Base-by-base conservation (phyloP, 2,329 filamentous ascomycete species). In the Microcyclosporella mali region DNA sequence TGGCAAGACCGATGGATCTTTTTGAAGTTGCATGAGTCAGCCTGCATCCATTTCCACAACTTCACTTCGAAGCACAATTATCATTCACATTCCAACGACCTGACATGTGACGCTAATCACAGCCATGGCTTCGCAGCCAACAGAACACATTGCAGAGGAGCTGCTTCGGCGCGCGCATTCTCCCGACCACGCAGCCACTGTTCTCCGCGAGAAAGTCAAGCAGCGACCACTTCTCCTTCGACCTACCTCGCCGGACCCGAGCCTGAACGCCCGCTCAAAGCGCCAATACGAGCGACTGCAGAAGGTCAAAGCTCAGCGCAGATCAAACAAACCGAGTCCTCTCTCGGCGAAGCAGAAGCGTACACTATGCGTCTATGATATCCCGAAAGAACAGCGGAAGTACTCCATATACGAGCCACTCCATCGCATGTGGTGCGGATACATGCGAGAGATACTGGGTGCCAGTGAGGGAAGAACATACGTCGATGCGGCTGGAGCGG, bases 161-260 rank as follows among this genome's bases (percentile, higher is more conserved):
- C 79, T 95, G 38, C 82, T 97, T 40, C 67, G 75, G 4, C 82
- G 85, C 56, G 88, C 87, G 8, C 88, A 95, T 67, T 83, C 85
- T 2, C 82, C 87, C 18, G 75, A 84, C 51, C 81, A 77, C 44
- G 79, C 82, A 41, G 70, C 72, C 27, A 75, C 80, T 41, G 85
- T 95, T 65, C 90, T 84, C 72, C 73, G 75, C 49, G 86, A 94
- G 51, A 88, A 88, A 66, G 79, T 95, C 62, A 80, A 87, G 56
- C 82, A 87, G 60, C 87, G 88, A 35, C 82, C 87, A 0, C 79
- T 95, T 43, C 79, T 84, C 57, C 78, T 95, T 3, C 81, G 84
- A 32, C 82, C 87, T 6, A 84, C 82, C 16, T 87, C 85, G 0
- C 85, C 87, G 64, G 79, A 57, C 53, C 58, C 67, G 10, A 62